Percentiles rank a stretch among this genome's conserved stretches.
These are phyloP conservation scores for Pythium oligandrum DNA, from an alignment of 352 stramenopile species.

Conservation along the genomic window DNA sequence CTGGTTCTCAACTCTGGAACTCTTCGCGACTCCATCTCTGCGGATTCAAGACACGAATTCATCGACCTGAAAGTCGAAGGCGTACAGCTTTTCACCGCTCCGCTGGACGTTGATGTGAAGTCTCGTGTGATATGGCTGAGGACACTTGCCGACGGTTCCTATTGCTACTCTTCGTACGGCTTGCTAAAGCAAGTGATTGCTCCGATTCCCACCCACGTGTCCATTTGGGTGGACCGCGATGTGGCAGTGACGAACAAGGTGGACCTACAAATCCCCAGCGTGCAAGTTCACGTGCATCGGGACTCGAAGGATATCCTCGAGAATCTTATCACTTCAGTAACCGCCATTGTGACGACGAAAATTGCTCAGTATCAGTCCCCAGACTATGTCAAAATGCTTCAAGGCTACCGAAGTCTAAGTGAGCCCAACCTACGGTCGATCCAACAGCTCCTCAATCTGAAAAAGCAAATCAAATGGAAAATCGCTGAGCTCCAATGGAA, in stretches of 20 bases:
- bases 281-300: conserved; percentile 44
- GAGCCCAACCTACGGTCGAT: conserved; percentile 21
- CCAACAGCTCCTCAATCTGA: conserved; percentile 35
- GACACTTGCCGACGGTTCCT: conserved; percentile 44
- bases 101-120: conserved; percentile 67
- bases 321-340: conserved; percentile 33
- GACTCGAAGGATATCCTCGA: conserved; percentile 64
- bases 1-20: conserved; percentile 56
- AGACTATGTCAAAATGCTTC: conserved; percentile 32
- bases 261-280: conserved; percentile 48
- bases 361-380: conserved; percentile 29
- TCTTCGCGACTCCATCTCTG: conserved; percentile 49
- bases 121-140: conserved; percentile 66
- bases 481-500: conserved; percentile 52
- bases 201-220: conserved; percentile 50
- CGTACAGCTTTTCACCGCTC: conserved; percentile 59
- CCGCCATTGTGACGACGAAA: conserved; percentile 36
- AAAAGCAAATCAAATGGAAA: conserved; percentile 60
- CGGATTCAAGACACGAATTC: conserved; percentile 40
- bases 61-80: conserved; percentile 60
- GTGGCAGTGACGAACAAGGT: conserved; percentile 35
- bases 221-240: conserved; percentile 48
- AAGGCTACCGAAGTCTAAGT: conserved; percentile 11
- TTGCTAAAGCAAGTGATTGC: conserved; percentile 63
- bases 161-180: conserved; percentile 54